Evolutionary conservation across 192 early-diverging fungal genomes (phyloP), one percentile per base, ranked within the genome.

Genomic region (Entomortierella lignicola): DNA sequence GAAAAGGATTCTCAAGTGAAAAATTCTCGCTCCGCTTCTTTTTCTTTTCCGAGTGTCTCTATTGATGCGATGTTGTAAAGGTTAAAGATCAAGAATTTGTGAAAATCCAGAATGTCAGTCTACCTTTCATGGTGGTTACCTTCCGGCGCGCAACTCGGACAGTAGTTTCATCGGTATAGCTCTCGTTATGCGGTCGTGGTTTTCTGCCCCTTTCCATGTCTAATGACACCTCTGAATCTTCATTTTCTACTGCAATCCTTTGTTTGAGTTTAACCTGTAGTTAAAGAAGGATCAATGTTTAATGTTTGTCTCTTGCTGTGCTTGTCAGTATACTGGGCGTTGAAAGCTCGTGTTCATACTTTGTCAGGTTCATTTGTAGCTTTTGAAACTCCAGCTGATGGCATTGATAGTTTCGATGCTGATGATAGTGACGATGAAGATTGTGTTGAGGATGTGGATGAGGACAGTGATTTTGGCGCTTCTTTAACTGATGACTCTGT

Each of bases 1-100:
- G 80, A 26, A 81, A 81, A 27, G 80, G 80, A 37, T 81, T 81
- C 12, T 65, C 61, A 25, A 73, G 50, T 11, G 80, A 73, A 50
- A 81, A 81, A 8, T 68, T 65, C 42, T 55, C 31, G 12, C 41
- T 48, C 12, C 6, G 63, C 13, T 12, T 23, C 27, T 21, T 44
- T 32, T 66, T 66, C 42, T 30, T 66, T 18, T 43, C 37, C 17
- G 37, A 18, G 15, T 30, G 52, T 41, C 15, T 64, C 48, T 64
- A 64, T 15, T 5, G 6, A 29, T 32, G 7, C 25, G 20, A 51
- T 3, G 17, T 52, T 18, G 27, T 17, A 47, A 37, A 8, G 2
- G 17, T 58, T 37, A 39, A 8, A 31, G 8, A 39, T 39, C 2
- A 20, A 13, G 34, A 29, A n/a, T n/a, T n/a, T n/a, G n/a, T n/a